These are phyloP conservation scores for Achaetomium macrosporum DNA, from an alignment of 2,329 filamentous ascomycete genomes.

Conservation along the genomic window DNA sequence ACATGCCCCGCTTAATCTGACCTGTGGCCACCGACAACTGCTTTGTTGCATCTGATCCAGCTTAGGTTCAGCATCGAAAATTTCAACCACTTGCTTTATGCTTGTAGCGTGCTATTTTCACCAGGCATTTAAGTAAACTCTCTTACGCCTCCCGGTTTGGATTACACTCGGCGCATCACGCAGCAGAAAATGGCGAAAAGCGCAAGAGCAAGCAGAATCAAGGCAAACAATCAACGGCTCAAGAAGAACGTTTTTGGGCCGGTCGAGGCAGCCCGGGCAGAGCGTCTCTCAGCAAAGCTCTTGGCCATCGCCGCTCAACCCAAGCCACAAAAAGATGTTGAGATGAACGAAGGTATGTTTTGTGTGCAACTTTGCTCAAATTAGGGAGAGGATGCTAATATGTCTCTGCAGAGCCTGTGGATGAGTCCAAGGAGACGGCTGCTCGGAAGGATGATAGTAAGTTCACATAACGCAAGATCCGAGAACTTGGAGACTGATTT, in stretches of 20 bases:
- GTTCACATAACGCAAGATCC: background rate
- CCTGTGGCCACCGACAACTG: too few species aligned
- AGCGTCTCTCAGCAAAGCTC: slow-evolving; percentile 80
- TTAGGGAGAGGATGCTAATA: background rate
- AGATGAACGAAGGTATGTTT: slow-evolving; percentile 33
- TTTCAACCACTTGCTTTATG: slow-evolving; percentile 11
- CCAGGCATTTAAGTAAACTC: background rate
- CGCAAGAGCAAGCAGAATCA: slow-evolving; percentile 69
- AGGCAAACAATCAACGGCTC: slow-evolving; percentile 76
- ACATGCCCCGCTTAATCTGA: too few species aligned
- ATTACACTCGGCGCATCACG: background rate
- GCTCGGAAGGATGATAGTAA: slow-evolving; percentile 20
- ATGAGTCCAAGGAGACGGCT: slow-evolving; percentile 26
- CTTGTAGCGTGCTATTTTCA: slow-evolving; percentile 11
- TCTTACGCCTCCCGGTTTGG: background rate
- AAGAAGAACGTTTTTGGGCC: slow-evolving; percentile 81
- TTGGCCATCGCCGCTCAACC: slow-evolving; percentile 73
- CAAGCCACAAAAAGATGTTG: slow-evolving; percentile 55
- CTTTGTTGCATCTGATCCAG: background rate
- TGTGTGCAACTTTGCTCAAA: background rate
- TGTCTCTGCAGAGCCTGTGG: slow-evolving; percentile 18
- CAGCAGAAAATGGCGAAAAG: slow-evolving; percentile 74
- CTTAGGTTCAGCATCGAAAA: slow-evolving; percentile 9
- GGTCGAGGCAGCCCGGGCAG: slow-evolving; percentile 68
- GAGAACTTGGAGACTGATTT: slow-evolving; percentile 17